Evolutionary conservation across 225 moss, liverwort and hornwort genomes (phyloP).

Genomic region (Marchantia paleacea): DNA sequence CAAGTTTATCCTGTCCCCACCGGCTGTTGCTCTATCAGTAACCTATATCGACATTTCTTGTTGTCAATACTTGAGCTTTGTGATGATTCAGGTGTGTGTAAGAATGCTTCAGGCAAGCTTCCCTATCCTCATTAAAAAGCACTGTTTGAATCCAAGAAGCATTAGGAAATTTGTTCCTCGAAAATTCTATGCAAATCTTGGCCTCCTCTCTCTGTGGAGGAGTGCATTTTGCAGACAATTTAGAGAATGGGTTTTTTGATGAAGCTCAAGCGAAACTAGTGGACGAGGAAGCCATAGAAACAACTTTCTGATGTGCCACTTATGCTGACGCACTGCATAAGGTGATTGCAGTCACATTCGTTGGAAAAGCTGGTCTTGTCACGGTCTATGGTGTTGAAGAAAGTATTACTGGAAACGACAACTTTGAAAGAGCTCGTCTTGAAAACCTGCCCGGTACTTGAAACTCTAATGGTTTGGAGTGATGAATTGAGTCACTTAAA

Average conservation of each 20-base stretch:
- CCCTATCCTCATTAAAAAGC: background rate
- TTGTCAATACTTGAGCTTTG: slow-evolving; percentile 60
- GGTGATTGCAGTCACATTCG: slow-evolving; percentile 56
- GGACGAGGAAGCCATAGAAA: too few species aligned
- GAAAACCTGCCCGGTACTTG: slow-evolving; percentile 56
- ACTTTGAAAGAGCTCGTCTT: slow-evolving; percentile 52
- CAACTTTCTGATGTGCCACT: background rate
- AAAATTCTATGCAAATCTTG: too few species aligned
- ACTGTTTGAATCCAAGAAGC: too few species aligned
- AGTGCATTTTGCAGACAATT: too few species aligned
- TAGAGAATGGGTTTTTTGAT: background rate
- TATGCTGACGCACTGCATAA: background rate
- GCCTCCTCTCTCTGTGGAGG: too few species aligned
- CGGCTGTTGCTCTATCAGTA: slow-evolving; percentile 46
- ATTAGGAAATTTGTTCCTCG: too few species aligned
- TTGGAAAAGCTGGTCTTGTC: slow-evolving; percentile 66
- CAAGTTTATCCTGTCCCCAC: slow-evolving; percentile 67
- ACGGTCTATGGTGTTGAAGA: slow-evolving; percentile 55
- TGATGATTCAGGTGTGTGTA: slow-evolving; percentile 63
- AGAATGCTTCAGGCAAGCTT: background rate
- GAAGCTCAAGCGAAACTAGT: background rate
- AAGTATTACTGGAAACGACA: slow-evolving; percentile 53
- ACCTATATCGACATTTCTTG: slow-evolving; percentile 79
- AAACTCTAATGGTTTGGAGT: slow-evolving; percentile 61
- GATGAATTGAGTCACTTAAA: slow-evolving; percentile 48